Evolutionary conservation across 495 filamentous ascomycete genomes (phyloP), one percentile per base, ranked within the genome.

Genomic region (Aspergillus bridgeri): DNA sequence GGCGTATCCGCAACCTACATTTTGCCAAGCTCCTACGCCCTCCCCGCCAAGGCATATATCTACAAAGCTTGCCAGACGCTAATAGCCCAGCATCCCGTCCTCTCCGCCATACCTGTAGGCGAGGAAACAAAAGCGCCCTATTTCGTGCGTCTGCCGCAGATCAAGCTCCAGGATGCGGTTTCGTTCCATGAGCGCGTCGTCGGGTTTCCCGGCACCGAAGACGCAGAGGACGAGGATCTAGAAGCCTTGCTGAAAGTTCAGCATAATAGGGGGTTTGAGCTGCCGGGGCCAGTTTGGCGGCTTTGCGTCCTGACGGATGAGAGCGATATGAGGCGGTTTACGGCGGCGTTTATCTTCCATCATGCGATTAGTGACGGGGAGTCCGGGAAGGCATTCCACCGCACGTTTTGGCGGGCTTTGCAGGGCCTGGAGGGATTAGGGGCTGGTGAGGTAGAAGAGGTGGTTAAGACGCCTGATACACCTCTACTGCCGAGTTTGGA

Each of bases 91-190:
- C 76, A 81, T 52, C 70, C 79, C 2, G 61, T 67, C 13, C 67
- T 81, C 9, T 76, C 74, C 22, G 70, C 74, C 24, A 76, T 80
- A 24, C 64, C 74, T 1, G 63, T 75, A 3, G 66, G 62, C 29
- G 79, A 81, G 47, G 68, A 73, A 45, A 76, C 69, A 0, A 57
- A 67, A 19, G 57, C 69, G n/a, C 66, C 78, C 0, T 73, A 74
- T 46, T 81, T 75, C 42, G 78, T 67, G 11, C 77, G 78, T n/a
- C 60, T 80, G 3, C 72, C 75, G 2, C 54, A 65, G 13, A 67
- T 81, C 24, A 61, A 80, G 42, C 63, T 81, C n/a, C 58, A 65
- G 20, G 63, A 69, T 8, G 56, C 68, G 29, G 65, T 79, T 0
- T 56, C 51, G 1, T 76, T 79, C 24, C 48, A 69, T 20, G 33